phyloP scores from a whole-genome alignment of 441 rosid species.

The Croton laevigatus region DNA sequence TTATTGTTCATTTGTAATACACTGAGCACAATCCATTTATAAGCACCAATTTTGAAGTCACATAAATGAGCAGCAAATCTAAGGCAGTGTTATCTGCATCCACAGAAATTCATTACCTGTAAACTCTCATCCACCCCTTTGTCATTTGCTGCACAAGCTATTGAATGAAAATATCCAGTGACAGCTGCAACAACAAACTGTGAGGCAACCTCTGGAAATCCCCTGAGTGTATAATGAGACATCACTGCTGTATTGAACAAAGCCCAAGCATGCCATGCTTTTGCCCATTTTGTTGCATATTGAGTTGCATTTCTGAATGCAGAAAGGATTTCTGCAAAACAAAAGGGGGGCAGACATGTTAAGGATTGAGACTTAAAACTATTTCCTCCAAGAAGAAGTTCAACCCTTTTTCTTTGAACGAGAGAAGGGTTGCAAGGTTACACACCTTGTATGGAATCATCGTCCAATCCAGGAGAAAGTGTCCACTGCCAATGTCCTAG shows the following conservation, averaged over 20 bases:
- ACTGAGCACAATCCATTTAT: not conserved
- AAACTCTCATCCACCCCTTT: constrained; percentile 99
- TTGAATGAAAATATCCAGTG: constrained; percentile 97
- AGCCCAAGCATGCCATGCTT: constrained; percentile 99
- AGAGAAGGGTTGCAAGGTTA: not conserved
- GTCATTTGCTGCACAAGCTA: constrained; percentile 90
- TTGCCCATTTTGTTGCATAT: constrained; percentile 87
- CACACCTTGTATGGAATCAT: constrained; percentile 84
- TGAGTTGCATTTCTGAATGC: constrained; percentile 82
- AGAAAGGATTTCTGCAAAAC: constrained; percentile 68
- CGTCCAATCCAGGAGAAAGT: constrained; percentile 90
- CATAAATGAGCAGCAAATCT: not conserved
- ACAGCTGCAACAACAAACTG: constrained; percentile 94
- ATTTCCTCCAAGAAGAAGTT: not conserved
- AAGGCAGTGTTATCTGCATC: not conserved
- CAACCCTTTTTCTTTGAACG: too few relatives aligned
- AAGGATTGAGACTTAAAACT: not conserved
- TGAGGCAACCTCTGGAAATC: constrained; percentile 59
- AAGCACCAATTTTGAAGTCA: not conserved
- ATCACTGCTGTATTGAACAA: constrained; percentile 97
- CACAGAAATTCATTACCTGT: constrained; percentile 55
- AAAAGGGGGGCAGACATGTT: not conserved
- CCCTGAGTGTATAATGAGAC: constrained; percentile 86
- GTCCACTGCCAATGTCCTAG: constrained; percentile 97
- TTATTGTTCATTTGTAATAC: not conserved